Conservation (phyloP, 139 green algal species). For the Zygnema cylindricum region DNA sequence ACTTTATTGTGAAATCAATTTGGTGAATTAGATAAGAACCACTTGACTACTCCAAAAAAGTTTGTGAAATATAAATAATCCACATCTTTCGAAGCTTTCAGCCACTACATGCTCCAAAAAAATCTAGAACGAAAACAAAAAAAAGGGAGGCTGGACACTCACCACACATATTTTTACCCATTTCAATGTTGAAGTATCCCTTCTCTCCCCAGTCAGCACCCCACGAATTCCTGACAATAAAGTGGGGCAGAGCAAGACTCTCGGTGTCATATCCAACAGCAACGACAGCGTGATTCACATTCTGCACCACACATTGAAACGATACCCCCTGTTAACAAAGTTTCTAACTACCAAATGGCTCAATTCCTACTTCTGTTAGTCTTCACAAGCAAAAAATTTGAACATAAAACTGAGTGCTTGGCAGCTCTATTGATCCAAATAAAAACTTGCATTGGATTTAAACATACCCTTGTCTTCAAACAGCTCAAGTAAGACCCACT, state of each 20-base stretch:
- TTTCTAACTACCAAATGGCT: too few relatives aligned
- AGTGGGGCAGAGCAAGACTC: conserved; percentile 42
- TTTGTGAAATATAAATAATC: background rate
- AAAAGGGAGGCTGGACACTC: background rate
- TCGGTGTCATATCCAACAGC: conserved; percentile 60
- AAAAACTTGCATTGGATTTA: too few relatives aligned
- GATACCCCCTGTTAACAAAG: too few relatives aligned
- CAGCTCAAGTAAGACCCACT: too few relatives aligned
- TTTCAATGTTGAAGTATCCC: conserved; percentile 61
- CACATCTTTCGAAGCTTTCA: background rate
- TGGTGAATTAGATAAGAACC: background rate
- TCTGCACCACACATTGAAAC: too few relatives aligned
- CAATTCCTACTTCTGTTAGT: too few relatives aligned
- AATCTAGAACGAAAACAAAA: background rate
- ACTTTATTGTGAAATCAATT: background rate
- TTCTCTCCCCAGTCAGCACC: conserved; percentile 50
- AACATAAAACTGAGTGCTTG: too few relatives aligned
- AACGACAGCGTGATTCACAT: conserved; percentile 66
- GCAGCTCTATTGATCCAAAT: too few relatives aligned
- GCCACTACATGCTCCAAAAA: background rate
- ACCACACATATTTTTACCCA: conserved; percentile 47
- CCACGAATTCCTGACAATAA: conserved; percentile 67
- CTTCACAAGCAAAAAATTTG: too few relatives aligned
- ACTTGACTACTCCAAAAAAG: background rate
- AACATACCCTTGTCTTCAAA: too few relatives aligned